Base-by-base conservation (phyloP, 176 grass and related monocot genomes). In the Cenchrus americanus region DNA sequence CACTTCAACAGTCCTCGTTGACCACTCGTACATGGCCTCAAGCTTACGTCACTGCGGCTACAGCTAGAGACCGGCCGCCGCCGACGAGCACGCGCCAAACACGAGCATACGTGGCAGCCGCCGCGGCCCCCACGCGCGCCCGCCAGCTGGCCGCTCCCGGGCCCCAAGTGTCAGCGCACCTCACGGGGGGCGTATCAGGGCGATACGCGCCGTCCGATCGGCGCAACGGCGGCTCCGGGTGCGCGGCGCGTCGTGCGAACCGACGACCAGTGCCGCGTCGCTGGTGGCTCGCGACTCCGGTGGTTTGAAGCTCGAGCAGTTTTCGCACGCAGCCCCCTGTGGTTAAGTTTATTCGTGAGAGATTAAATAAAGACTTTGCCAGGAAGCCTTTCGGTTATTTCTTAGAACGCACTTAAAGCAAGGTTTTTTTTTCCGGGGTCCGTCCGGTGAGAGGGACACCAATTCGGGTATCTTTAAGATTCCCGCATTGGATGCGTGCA, bases 401-500 rank as follows among this genome's bases (percentile, higher is more conserved):
- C 89, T 83, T 90, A 76, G 84, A 62, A 80, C 82, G 75, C 84
- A 90, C 89, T 80, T 87, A 70, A 90, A 87, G 60, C 52, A 80
- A 52, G 17, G 14, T 48, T 73, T 71, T 76, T 47, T 37, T 37
- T 37, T n/a, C n/a, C 51, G 18, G 34, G 34, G 34, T 37, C 34
- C 34, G 65, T 58, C 40, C 7, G 73, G 59, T 10, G 75, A 90
- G 53, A 58, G 75, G 61, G 84, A 87, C 80, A 24, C 68, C 23
- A 0, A 80, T 64, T 64, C 34, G 80, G 75, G 47, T 26, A 57
- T 70, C 51, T 87, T 83, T 75, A 69, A 80, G 68, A 79, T 83
- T 74, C 41, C 22, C 10, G 43, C 51, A 73, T 43, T 34, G 76
- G 80, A 80, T 73, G 84, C 80, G 50, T 79, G 79, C n/a, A 66